Conservation (phyloP, 208 protist genomes). For the Acanthamoeba sp. region DNA sequence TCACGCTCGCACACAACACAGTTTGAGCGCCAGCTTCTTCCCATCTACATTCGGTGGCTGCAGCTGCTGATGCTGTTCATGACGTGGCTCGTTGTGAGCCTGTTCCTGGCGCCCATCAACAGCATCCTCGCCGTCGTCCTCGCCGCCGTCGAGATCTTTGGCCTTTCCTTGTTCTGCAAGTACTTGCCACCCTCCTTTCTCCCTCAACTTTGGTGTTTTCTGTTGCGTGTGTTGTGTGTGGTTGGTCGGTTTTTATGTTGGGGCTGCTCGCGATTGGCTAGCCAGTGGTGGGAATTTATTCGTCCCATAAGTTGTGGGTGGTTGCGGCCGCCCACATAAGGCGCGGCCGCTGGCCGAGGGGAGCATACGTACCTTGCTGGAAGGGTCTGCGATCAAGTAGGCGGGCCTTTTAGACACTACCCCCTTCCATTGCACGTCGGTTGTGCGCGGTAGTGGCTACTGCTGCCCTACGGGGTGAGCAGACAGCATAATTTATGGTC, state of each 20-base stretch:
- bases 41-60: conserved; percentile 4
- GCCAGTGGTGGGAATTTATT: too few species aligned
- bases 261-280: too few species aligned
- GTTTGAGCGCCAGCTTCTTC: conserved; percentile 21
- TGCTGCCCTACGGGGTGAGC: too few species aligned
- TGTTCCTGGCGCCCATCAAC: background rate
- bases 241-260: background rate
- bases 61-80: background rate
- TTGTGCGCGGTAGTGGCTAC: too few species aligned
- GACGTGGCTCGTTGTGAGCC: conserved; percentile 1
- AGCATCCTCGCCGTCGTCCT: conserved; percentile 4
- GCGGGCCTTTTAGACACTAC: background rate
- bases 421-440: background rate
- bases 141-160: conserved; percentile 20
- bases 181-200: background rate
- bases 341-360: background rate
- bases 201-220: background rate
- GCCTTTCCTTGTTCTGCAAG: conserved; percentile 30
- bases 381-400: background rate
- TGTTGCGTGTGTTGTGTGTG: background rate
- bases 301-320: background rate
- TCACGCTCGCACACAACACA: background rate
- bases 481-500: too few species aligned
- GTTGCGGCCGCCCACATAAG: too few species aligned
- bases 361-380: background rate